These are phyloP conservation scores for Fimicolochytrium jonesii DNA, from an alignment of 192 early-diverging fungal genomes.

Conservation along the genomic window DNA sequence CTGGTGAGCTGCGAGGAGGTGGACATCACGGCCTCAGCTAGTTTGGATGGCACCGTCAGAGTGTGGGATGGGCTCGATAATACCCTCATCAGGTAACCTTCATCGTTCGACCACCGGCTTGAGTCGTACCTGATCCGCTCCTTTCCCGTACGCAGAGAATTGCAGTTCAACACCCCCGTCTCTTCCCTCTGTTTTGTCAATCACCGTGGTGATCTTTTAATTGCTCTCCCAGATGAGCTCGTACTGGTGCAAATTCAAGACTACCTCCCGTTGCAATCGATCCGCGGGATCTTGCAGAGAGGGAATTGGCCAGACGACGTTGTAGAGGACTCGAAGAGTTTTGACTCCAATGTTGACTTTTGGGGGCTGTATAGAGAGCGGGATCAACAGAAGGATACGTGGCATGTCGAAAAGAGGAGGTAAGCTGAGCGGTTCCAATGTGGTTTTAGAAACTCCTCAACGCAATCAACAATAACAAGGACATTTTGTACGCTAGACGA, in stretches of 20 bases:
- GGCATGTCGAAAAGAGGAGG: slow-evolving; percentile 30
- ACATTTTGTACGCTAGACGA: too few species aligned
- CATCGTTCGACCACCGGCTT: background rate
- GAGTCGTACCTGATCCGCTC: too few species aligned
- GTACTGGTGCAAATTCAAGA: slow-evolving; percentile 43
- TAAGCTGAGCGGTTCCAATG: too few species aligned
- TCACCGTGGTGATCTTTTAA: slow-evolving; percentile 40
- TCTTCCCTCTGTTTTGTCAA: slow-evolving; percentile 38
- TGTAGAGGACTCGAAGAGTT: slow-evolving; percentile 37
- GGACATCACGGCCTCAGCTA: slow-evolving; percentile 32
- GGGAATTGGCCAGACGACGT: slow-evolving; percentile 38
- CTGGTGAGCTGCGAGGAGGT: slow-evolving; percentile 17
- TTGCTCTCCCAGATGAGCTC: slow-evolving; percentile 41
- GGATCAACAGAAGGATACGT: slow-evolving; percentile 22
- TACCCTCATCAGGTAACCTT: slow-evolving; percentile 31
- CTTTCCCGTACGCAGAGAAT: too few species aligned
- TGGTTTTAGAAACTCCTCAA: too few species aligned
- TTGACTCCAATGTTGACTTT: slow-evolving; percentile 46
- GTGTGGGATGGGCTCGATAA: slow-evolving; percentile 44
- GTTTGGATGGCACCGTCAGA: slow-evolving; percentile 46
- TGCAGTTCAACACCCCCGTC: slow-evolving; percentile 46
- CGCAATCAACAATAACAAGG: too few species aligned
- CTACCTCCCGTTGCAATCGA: slow-evolving; percentile 38
- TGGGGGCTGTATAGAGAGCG: slow-evolving; percentile 38
- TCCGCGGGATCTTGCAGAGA: slow-evolving; percentile 25